Evolutionary conservation across 2,329 filamentous ascomycete species (phyloP), one percentile per base, ranked within the genome.

Genomic region (Pseudofabraea citricarpa): DNA sequence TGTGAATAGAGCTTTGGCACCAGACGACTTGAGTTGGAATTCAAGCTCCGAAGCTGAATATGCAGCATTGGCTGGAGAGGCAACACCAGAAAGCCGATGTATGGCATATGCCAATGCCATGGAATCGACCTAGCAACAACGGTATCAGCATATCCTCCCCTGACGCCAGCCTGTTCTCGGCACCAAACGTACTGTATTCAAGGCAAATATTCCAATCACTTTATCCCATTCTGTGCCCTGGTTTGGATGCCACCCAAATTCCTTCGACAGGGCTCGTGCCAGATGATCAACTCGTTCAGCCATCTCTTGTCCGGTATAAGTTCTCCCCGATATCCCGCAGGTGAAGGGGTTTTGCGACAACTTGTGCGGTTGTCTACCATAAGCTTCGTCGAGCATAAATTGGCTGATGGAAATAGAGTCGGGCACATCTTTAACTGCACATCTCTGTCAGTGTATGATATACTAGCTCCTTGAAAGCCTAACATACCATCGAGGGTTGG

Each of bases 221-320:
- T 90, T 89, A 56, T 93, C 87, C 83, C 84, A 93, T 60, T 90
- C 85, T 0, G 79, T 78, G 10, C 84, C 87, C 44, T 79, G 63
- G 52, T 87, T 83, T 6, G 84, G 79, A 36, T 74, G 63, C 74
- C 87, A 90, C 33, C 78, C 81, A 46, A 93, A 74, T 50, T 87
- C 79, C 59, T 85, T 81, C 31, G 77, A 75, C 24, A 94, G 67
- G 18, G 77, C 83, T 45, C 83, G 76, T 13, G 87, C 76, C 18
- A 93, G 71, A 41, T 69, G 72, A 21, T 88, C 81, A 8, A 85
- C 76, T 18, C 85, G 75, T 44, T 81, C 71, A 40, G 74, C 75
- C 35, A 88, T 74, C 53, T 91, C 77, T 22, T 70, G 53, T 6
- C 75, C 71, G 6, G 77, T 78, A 62, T 83, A 87, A 3, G 79